Conservation (phyloP, 2,329 filamentous ascomycete genomes). For the Penicillium sp. region DNA sequence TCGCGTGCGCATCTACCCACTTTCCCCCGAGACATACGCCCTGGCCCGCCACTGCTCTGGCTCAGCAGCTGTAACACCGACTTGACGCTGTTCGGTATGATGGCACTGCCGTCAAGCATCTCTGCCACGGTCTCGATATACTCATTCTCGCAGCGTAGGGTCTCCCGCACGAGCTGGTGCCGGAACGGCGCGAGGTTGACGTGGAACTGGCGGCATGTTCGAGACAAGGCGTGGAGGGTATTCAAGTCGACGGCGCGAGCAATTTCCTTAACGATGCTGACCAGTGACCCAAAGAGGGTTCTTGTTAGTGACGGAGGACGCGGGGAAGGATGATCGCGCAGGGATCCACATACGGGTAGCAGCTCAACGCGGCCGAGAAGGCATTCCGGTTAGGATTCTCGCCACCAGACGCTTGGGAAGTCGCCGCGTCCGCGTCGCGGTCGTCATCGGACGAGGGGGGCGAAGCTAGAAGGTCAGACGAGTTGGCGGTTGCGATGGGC, state of each 20-base stretch:
- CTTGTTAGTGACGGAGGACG: constrained; percentile 10
- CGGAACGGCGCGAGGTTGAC: constrained; percentile 77
- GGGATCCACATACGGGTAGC: constrained; percentile 48
- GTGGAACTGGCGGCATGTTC: constrained; percentile 78
- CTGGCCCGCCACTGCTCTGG: constrained; percentile 31
- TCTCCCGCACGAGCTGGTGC: constrained; percentile 69
- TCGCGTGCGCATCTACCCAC: constrained; percentile 80
- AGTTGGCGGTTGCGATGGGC: constrained; percentile 12
- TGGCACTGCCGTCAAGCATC: constrained; percentile 46
- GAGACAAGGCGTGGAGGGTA: constrained; percentile 78
- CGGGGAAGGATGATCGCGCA: neutral
- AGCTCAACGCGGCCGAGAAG: constrained; percentile 48
- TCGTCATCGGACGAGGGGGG: constrained; percentile 14
- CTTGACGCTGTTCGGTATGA: constrained; percentile 34
- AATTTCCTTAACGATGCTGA: constrained; percentile 74
- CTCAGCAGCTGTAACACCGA: constrained; percentile 34
- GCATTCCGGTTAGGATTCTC: constrained; percentile 31
- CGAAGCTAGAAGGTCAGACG: constrained; percentile 13
- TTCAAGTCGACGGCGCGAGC: constrained; percentile 81
- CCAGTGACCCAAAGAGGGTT: constrained; percentile 15
- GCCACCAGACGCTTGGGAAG: neutral
- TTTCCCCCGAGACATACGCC: constrained; percentile 62
- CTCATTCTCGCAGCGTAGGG: constrained; percentile 80
- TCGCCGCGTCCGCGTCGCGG: constrained; percentile 6
- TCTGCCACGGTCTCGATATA: constrained; percentile 42